Conservation (phyloP, 2,329 filamentous ascomycete species). For the Hypoxylon sp. region DNA sequence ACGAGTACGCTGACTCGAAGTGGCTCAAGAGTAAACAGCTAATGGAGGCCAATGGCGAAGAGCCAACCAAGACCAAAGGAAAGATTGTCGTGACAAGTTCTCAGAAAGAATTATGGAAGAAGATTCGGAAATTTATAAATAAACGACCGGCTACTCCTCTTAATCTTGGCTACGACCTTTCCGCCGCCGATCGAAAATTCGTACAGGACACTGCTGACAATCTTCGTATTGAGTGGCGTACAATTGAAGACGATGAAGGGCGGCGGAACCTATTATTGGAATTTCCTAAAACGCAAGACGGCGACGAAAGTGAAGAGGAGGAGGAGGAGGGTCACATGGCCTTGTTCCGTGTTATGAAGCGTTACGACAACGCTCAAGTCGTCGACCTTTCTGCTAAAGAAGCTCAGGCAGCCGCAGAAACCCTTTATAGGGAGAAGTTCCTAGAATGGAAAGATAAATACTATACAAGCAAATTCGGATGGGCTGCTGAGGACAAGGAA, state of each 20-base stretch:
- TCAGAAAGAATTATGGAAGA: conserved; percentile 86
- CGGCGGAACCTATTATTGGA: conserved; percentile 67
- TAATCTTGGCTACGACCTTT: conserved; percentile 79
- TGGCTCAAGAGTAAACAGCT: conserved; percentile 93
- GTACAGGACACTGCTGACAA: conserved; percentile 85
- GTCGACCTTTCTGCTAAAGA: conserved; percentile 85
- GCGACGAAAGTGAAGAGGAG: conserved; percentile 73
- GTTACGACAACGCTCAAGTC: conserved; percentile 91
- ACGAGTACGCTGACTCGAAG: conserved; percentile 86
- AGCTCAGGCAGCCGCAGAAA: conserved; percentile 81
- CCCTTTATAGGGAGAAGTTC: conserved; percentile 92
- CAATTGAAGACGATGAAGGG: conserved; percentile 70
- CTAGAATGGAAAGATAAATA: conserved; percentile 94
- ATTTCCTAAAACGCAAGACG: conserved; percentile 62
- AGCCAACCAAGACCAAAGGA: conserved; percentile 69
- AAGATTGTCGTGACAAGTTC: conserved; percentile 81
- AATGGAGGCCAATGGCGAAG: conserved; percentile 76
- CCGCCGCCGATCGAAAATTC: conserved; percentile 91
- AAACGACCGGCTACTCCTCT: conserved; percentile 75
- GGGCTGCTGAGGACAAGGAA: conserved; percentile 83
- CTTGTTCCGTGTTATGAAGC: conserved; percentile 85
- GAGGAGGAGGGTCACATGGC: conserved; percentile 89
- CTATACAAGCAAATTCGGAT: conserved; percentile 90
- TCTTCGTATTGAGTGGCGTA: conserved; percentile 71
- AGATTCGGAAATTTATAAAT: conserved; percentile 85